phyloP scores from a whole-genome alignment of 495 filamentous ascomycete species.

The Podospora bellae-mahoneyi region DNA sequence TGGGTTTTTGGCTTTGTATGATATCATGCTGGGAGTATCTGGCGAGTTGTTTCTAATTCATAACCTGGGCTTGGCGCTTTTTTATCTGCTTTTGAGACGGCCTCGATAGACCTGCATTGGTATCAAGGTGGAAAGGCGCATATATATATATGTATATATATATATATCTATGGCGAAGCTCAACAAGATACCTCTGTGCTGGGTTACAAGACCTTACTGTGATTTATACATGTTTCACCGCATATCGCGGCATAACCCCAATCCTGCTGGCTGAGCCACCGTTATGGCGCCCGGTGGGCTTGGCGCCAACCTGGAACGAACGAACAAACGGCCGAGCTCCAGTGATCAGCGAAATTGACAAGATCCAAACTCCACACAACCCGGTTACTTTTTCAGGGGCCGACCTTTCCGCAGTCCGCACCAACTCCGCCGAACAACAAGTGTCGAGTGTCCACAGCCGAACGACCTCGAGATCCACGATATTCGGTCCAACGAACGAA shows the following conservation, averaged over 20 bases:
- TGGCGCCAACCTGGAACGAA: neutral
- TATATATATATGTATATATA: neutral
- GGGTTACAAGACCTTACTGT: neutral
- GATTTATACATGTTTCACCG: neutral
- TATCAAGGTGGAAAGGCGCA: constrained; percentile 17
- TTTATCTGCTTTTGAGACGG: constrained; percentile 9
- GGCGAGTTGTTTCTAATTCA: constrained; percentile 19
- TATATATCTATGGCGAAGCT: neutral
- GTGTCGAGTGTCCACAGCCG: too few relatives aligned
- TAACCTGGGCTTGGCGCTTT: constrained; percentile 10
- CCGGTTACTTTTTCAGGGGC: neutral
- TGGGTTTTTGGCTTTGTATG: constrained; percentile 24
- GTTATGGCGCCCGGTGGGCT: neutral
- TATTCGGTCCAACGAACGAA: neutral
- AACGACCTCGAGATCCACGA: neutral
- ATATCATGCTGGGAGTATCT: constrained; percentile 32
- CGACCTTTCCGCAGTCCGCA: neutral
- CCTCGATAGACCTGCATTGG: constrained; percentile 21
- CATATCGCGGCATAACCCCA: neutral
- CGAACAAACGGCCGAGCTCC: neutral
- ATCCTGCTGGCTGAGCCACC: neutral
- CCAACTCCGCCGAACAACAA: neutral
- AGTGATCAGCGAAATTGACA: neutral
- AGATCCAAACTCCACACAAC: neutral
- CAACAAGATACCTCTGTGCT: neutral